Evolutionary conservation across 495 filamentous ascomycete species (phyloP), one percentile per base, ranked within the genome.

Genomic region (Penicillium ucsense): DNA sequence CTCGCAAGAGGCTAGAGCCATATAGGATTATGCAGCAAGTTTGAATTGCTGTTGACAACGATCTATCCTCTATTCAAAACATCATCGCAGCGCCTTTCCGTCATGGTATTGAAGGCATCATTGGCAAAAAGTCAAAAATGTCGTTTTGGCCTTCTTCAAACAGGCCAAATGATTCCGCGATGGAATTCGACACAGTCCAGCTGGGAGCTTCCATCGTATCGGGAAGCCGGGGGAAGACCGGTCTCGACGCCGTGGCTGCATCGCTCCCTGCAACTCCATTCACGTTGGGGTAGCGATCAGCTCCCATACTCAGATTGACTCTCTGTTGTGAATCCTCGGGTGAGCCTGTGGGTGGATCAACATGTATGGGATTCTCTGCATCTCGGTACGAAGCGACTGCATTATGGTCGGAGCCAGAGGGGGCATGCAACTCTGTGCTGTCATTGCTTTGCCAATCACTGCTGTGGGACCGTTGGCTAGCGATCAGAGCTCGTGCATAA

Each of bases 111-210:
- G 61, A 61, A n/a, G 66, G 65, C 65, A 70, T 68, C 47, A 62
- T 63, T 12, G 66, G 68, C 31, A 71, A 51, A 45, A 71, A 71
- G 45, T 71, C 68, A 51, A 71, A 71, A 29, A 71, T 61, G 41
- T 71, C 68, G 40, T 66, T 70, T 47, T 71, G 68, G 3, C 62
- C 68, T 43, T 71, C 68, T 35, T 71, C 68, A 35, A 71, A 71
- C n/a, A 71, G 55, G 8, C 67, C 68, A 46, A 71, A 71, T 4
- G 68, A 71, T 35, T 71, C 66, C 9, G 68, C 66, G 48, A 71
- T 70, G 0, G 68, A 62, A 42, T 66, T 66, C 0, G 66, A 70
- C 45, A 71, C 53, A 8, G 63, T 66, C 68, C 68, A 71, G 40
- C 64, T 71, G 3, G 68, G 68, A 8, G 60, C 65, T 32, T 71